Conservation (phyloP, 2,329 filamentous ascomycete genomes). For the Bipolaris zeicola region DNA sequence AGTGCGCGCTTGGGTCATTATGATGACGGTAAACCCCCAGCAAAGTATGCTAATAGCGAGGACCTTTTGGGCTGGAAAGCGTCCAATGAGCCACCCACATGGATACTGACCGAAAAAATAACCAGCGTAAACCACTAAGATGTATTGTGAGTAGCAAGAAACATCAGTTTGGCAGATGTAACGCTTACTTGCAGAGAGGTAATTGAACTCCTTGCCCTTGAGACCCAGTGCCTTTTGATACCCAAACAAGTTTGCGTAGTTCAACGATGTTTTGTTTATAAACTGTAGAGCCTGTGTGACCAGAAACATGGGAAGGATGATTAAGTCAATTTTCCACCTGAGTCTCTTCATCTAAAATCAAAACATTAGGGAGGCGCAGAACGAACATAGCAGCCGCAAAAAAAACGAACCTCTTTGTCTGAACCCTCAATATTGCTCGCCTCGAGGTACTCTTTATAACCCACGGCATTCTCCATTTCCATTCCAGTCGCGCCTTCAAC, state of each 20-base stretch:
- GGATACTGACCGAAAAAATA: constrained; percentile 53
- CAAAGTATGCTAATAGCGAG: constrained; percentile 39
- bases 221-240: constrained; percentile 45
- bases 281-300: constrained; percentile 31
- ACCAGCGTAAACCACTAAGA: constrained; percentile 45
- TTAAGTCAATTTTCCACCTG: constrained; percentile 32
- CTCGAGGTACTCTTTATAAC: constrained; percentile 25
- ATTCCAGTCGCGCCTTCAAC: too few species aligned
- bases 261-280: constrained; percentile 33
- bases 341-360: constrained; percentile 11
- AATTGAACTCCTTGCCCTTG: constrained; percentile 45
- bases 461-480: constrained; percentile 18
- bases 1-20: constrained; percentile 38
- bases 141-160: background rate
- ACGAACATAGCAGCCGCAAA: too few species aligned
- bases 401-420: constrained; percentile 12
- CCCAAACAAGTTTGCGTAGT: constrained; percentile 42
- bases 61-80: constrained; percentile 47
- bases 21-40: constrained; percentile 45
- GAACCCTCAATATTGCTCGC: constrained; percentile 17
- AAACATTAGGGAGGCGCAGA: too few species aligned
- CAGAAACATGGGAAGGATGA: constrained; percentile 32
- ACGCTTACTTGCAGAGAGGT: constrained; percentile 38
- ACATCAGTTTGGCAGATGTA: too few species aligned
- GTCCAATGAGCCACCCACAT: constrained; percentile 50